Base-by-base conservation (phyloP, 768 basidiomycete species). In the Chlorophyllum brunneum region DNA sequence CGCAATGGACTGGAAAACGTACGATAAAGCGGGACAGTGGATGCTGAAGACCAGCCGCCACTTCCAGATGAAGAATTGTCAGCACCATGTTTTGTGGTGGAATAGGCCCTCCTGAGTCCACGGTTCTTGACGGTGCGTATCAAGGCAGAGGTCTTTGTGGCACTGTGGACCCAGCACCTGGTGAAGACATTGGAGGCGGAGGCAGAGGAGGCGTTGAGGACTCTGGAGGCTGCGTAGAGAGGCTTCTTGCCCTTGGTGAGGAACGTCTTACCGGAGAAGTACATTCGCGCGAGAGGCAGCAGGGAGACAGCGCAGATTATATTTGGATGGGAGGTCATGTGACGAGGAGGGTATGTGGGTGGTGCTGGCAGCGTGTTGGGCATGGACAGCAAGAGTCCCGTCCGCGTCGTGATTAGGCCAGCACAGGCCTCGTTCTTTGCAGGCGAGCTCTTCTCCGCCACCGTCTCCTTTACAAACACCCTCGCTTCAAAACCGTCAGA, bases 351-450 rank as follows among this genome's bases (percentile, higher is more conserved):
- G 33, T n/a, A n/a, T n/a, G n/a, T n/a, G n/a, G n/a, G n/a, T n/a
- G n/a, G n/a, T n/a, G n/a, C n/a, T n/a, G n/a, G n/a, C n/a, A n/a
- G n/a, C n/a, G n/a, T n/a, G n/a, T n/a, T n/a, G n/a, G n/a, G n/a
- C n/a, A n/a, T 24, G n/a, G 43, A 38, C 11, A 5, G 27, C 34
- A 31, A 54, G 31, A 40, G 27, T 36, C 48, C 54, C 9, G 24
- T 91, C 4, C 82, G 85, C 31, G 82, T 91, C 33, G 77, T 81
- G 23, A 85, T 89, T 18, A 79, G 80, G 0, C 95, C 95, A 1
- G 77, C 88, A 0, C 88, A 93, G 56, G 87, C 91, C 0, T 90
- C 92, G 0, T 98, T 88, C 70, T 98, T 95, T 65, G 92, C 95
- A 0, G 95, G 95, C 51, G 95, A 98, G 67, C 73, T 80, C 0